These are phyloP conservation scores for Phlyctochytrium arcticum DNA, from an alignment of 192 early-diverging fungal species.

Conservation along the genomic window DNA sequence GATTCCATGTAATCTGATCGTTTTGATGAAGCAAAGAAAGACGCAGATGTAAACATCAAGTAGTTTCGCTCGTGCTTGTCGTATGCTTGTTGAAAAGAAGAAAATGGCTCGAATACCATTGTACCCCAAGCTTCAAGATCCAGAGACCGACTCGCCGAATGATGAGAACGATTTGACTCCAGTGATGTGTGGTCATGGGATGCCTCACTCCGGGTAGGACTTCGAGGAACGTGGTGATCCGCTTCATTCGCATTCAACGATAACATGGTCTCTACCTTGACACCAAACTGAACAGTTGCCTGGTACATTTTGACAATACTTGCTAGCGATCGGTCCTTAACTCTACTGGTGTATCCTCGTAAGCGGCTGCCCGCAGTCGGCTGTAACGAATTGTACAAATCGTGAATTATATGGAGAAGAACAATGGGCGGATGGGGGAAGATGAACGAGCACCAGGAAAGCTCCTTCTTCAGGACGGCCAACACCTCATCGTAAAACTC, in stretches of 20 bases:
- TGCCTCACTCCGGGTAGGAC: neutral
- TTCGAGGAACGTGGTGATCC: neutral
- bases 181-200: neutral
- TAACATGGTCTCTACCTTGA: constrained; percentile 49
- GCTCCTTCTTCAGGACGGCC: constrained; percentile 51
- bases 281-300: constrained; percentile 52
- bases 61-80: constrained; percentile 49
- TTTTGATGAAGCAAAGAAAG: constrained; percentile 23
- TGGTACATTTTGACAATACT: constrained; percentile 44
- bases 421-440: constrained; percentile 47
- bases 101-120: constrained; percentile 63
- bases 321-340: constrained; percentile 30
- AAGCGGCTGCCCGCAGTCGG: constrained; percentile 39
- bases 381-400: constrained; percentile 47
- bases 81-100: constrained; percentile 59
- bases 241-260: neutral
- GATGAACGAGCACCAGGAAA: constrained; percentile 52
- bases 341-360: constrained; percentile 15
- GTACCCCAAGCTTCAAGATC: constrained; percentile 51
- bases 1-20: constrained; percentile 30
- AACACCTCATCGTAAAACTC: constrained; percentile 54
- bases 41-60: constrained; percentile 21
- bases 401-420: constrained; percentile 45
- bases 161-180: neutral
- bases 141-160: neutral